phyloP scores from a whole-genome alignment of 208 protist genomes.

The Leishmania arabica region DNA sequence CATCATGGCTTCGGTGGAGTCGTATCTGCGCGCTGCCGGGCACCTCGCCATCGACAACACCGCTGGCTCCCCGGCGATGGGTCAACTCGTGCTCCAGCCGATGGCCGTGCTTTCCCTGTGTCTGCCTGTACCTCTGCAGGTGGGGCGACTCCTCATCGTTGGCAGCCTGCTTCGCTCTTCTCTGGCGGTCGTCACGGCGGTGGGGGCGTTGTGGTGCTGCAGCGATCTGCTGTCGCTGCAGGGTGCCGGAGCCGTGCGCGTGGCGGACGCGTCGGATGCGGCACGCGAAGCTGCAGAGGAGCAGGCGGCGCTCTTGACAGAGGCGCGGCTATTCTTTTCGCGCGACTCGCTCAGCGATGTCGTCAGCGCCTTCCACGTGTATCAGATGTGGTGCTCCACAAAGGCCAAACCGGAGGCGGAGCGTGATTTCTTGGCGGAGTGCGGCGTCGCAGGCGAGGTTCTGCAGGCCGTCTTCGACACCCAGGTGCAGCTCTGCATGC shows the following conservation, averaged over 20 bases:
- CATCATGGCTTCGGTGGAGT: constrained; percentile 57
- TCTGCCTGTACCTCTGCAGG: constrained; percentile 45
- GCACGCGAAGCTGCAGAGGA: constrained; percentile 20
- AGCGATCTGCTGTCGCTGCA: constrained; percentile 54
- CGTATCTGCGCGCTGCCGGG: constrained; percentile 47
- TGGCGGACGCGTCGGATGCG: constrained; percentile 14
- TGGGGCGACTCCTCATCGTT: constrained; percentile 58
- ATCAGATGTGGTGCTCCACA: constrained; percentile 76
- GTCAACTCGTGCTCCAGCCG: constrained; percentile 36
- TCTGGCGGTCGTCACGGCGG: constrained; percentile 49
- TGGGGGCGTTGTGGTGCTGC: constrained; percentile 69
- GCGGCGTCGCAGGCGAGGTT: constrained; percentile 37
- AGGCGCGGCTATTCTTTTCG: constrained; percentile 83
- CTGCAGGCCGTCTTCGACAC: constrained; percentile 42
- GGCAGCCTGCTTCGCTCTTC: constrained; percentile 45
- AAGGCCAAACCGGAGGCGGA: constrained; percentile 26
- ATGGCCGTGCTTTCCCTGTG: constrained; percentile 53
- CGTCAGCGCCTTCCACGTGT: constrained; percentile 68
- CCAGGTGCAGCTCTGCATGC: constrained; percentile 31
- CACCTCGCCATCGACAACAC: constrained; percentile 38
- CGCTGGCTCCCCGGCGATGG: constrained; percentile 6
- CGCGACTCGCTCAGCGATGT: constrained; percentile 68
- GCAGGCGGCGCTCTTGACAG: constrained; percentile 45
- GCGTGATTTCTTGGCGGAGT: constrained; percentile 60
- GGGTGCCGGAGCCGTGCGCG: constrained; percentile 13